Percentiles rank a stretch among this genome's conserved stretches.
These are phyloP conservation scores for Raphanus sativus DNA, from an alignment of 345 rosid species.

Conservation along the genomic window DNA sequence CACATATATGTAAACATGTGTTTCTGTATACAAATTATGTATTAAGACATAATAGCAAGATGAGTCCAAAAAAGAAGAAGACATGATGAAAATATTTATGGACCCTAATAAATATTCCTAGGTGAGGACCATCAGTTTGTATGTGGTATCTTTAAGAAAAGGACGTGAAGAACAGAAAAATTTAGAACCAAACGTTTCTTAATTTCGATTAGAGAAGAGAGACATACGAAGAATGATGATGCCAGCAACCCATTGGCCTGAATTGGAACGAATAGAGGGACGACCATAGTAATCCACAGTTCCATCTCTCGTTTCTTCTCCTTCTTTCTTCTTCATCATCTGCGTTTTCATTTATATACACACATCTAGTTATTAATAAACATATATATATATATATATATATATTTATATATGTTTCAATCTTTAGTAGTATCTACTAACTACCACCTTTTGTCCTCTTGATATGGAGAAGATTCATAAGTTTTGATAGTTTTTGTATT, in stretches of 20 bases:
- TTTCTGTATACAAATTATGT: background rate
- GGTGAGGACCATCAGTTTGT: slow-evolving; percentile 21
- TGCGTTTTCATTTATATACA: slow-evolving; percentile 39
- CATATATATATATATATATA: background rate
- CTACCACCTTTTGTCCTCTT: slow-evolving; percentile 8
- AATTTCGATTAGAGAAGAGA: background rate
- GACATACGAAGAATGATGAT: slow-evolving; percentile 70
- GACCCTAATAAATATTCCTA: slow-evolving; percentile 7
- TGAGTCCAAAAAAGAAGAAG: slow-evolving; percentile 5
- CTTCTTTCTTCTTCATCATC: slow-evolving; percentile 46
- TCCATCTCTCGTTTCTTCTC: slow-evolving; percentile 64
- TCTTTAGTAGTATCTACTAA: background rate
- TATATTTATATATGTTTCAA: background rate
- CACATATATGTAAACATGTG: background rate
- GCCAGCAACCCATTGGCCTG: slow-evolving; percentile 86
- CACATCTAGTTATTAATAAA: background rate
- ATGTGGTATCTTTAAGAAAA: slow-evolving; percentile 32
- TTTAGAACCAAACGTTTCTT: background rate
- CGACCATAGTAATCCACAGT: slow-evolving; percentile 70
- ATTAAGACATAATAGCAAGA: background rate
- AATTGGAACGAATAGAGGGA: slow-evolving; percentile 58
- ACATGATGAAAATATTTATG: slow-evolving; percentile 4
- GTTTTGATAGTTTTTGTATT: background rate
- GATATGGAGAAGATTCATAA: background rate
- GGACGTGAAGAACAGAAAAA: slow-evolving; percentile 14